Percentiles rank a stretch among this genome's conserved stretches.
Conservation (phyloP, 2,329 filamentous ascomycete genomes). For the Pseudocercospora macadamiae region DNA sequence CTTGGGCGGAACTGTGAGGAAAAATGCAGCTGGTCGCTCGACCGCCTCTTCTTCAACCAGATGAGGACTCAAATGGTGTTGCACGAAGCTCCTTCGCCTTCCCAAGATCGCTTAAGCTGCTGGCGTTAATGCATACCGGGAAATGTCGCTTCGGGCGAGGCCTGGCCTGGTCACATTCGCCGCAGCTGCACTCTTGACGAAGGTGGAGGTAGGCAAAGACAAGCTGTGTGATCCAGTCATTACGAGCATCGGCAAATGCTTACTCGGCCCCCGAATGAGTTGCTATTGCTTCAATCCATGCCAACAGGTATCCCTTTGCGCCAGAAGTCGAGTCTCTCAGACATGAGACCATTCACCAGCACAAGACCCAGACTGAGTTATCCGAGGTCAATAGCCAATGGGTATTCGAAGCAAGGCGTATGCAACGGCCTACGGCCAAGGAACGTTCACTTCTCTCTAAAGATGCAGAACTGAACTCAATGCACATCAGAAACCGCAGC, state of each 20-base stretch:
- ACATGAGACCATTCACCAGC: too few species aligned
- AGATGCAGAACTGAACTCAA: not conserved
- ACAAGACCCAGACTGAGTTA: not conserved
- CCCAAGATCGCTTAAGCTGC: constrained; percentile 1
- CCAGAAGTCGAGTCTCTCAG: too few species aligned
- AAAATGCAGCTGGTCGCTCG: not conserved
- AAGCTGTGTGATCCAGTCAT: not conserved
- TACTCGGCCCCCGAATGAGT: not conserved
- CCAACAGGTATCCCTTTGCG: not conserved
- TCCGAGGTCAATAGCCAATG: not conserved
- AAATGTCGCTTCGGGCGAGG: not conserved
- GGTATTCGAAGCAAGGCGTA: not conserved
- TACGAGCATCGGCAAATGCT: not conserved
- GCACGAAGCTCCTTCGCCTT: not conserved
- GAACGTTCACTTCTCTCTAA: not conserved
- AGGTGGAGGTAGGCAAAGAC: not conserved
- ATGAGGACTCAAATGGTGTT: too few species aligned
- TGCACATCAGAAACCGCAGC: not conserved
- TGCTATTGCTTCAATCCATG: not conserved
- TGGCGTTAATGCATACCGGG: not conserved
- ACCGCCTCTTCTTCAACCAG: not conserved
- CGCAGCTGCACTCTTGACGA: not conserved
- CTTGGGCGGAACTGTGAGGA: not conserved
- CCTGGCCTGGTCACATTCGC: not conserved
- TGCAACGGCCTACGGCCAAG: not conserved